These are phyloP conservation scores for Rhodamnia rubescens DNA, from an alignment of 345 rosid genomes.

Conservation along the genomic window DNA sequence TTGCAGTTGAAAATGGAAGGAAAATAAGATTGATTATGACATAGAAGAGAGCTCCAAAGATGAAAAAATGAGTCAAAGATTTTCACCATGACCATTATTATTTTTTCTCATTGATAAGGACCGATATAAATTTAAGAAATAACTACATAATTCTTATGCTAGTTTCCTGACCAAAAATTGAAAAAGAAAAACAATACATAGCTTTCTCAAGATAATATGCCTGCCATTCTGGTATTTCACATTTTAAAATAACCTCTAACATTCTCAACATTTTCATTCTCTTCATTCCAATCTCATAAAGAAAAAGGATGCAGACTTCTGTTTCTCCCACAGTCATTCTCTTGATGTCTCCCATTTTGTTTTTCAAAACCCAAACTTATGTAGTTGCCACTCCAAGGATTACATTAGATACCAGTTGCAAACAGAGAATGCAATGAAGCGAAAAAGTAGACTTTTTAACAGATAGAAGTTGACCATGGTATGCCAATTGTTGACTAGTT, in stretches of 20 bases:
- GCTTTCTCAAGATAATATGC: neutral
- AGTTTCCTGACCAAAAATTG: neutral
- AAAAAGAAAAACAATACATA: neutral
- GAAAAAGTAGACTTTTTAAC: neutral
- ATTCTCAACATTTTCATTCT: neutral
- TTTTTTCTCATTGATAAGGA: neutral
- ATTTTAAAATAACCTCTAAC: neutral
- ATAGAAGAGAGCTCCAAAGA: neutral
- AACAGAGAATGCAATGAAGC: neutral
- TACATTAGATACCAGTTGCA: neutral
- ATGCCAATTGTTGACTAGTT: neutral
- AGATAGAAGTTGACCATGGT: neutral
- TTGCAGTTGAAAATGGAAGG: neutral
- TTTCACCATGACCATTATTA: neutral
- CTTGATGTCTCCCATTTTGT: neutral
- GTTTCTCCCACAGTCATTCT: neutral
- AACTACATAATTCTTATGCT: neutral
- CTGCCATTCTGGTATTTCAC: neutral
- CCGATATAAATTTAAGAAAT: neutral
- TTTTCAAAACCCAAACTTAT: neutral
- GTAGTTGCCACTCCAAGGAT: neutral
- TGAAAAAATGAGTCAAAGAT: too few species aligned
- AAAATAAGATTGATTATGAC: neutral
- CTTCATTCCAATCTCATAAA: neutral
- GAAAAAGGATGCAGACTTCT: neutral